Base-by-base conservation (phyloP, 75 land plant species). In the Selaginella moellendorffii region DNA sequence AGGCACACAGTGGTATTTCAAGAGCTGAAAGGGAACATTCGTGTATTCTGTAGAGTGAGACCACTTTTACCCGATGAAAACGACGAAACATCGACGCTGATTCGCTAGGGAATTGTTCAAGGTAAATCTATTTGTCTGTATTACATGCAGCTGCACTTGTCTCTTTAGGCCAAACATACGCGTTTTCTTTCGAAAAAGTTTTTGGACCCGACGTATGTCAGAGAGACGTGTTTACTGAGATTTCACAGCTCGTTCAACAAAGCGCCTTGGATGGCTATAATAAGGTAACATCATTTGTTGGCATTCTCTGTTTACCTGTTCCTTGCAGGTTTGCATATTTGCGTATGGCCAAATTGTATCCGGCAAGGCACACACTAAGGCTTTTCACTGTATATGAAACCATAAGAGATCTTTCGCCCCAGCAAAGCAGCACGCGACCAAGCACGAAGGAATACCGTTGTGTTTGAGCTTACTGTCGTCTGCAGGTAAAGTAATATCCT, bases 341-440 rank as follows among this genome's bases (percentile, higher is more conserved):
- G 96, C 98, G 8, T 93, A 93, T 77, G 98, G 98, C 5, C 98
- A 93, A 60, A 93, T 96, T 0, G 98, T 96, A 10, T 93, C 98
- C 0, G 98, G 95, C 22, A 89, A 93, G 71, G 89, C 98, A 0
- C 83, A 93, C 54, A 93, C 98, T 0, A 93, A 89, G 98, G 77
- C 89, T 72, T 96, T 96, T 0, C 81, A 71, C 88, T 93, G 29
- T 90, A 96, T 24, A 86, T 96, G 1, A 85, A 90, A 0, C 28
- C 89, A 28, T 96, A 93, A 70, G 90, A 88, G 63, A 82, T 93
- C 52, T 93, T 93, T 67, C 65, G 80, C 65, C 69, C 79, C 9
- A 83, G 82, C 58, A 27, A 91, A 87, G 73, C 88, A 83, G 59
- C 80, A 84, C 72, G 52, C 76, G 30, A 86, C 89, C 28, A 89